Evolutionary conservation across 768 basidiomycete genomes (phyloP).

Genomic region (Leccinellum rugosiceps): DNA sequence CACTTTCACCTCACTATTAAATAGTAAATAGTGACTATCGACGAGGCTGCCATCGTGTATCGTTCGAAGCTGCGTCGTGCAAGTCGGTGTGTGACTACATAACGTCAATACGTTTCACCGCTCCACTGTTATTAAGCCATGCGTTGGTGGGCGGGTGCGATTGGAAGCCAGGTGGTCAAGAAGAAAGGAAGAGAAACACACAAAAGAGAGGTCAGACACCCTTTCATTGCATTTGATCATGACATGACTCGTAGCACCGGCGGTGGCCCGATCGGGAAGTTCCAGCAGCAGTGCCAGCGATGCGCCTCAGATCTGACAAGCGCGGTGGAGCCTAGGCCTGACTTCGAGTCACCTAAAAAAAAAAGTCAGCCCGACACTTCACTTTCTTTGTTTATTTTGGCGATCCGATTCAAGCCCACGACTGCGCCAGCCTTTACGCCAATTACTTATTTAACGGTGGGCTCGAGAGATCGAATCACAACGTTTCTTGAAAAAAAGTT

Average conservation of each 20-base stretch:
- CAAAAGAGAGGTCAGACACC: background rate
- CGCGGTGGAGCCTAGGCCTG: background rate
- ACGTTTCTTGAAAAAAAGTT: background rate
- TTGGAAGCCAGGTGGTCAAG: background rate
- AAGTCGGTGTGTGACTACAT: background rate
- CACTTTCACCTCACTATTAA: background rate
- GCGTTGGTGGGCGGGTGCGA: background rate
- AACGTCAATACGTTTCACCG: background rate
- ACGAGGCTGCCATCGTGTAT: background rate
- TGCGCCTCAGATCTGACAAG: background rate
- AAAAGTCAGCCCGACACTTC: background rate
- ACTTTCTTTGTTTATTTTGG: background rate
- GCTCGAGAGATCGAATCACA: background rate
- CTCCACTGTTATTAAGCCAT: background rate
- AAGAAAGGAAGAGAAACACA: background rate
- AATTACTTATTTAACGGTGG: background rate
- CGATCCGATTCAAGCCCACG: background rate
- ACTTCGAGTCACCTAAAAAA: background rate
- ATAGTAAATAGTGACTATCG: background rate
- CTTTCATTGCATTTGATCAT: background rate
- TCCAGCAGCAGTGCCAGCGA: background rate
- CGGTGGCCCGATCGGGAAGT: background rate
- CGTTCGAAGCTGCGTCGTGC: background rate
- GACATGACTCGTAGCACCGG: background rate
- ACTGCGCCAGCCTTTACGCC: background rate